A percentile compares a stretch with the other conserved stretches of the same genome.
These are phyloP conservation scores for Spencermartinsiella ligniputridi DNA, from an alignment of 1,139 yeast species.

Conservation along the genomic window DNA sequence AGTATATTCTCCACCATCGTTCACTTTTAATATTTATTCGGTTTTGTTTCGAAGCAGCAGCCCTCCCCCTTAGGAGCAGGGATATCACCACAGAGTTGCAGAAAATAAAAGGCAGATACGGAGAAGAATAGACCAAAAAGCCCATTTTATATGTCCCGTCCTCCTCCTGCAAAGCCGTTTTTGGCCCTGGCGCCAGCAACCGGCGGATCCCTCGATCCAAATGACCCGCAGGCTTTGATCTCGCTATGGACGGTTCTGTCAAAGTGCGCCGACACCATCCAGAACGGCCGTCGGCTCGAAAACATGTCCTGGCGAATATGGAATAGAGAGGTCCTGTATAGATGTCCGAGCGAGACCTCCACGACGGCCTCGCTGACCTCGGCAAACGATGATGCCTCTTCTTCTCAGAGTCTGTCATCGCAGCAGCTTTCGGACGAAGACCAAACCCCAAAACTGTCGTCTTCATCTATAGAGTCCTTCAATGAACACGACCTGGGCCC, in stretches of 20 bases:
- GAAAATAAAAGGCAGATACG: too few species aligned
- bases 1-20: too few species aligned
- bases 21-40: too few species aligned
- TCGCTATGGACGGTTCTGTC: conserved; percentile 51
- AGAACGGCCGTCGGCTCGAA: conserved; percentile 52
- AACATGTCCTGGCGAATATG: conserved; percentile 58
- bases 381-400: too few species aligned
- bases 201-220: conserved; percentile 36
- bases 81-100: too few species aligned
- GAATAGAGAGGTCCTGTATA: conserved; percentile 41
- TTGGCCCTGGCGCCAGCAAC: conserved; percentile 29
- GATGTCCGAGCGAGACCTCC: conserved; percentile 6
- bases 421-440: neutral
- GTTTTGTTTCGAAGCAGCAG: too few species aligned
- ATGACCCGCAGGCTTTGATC: conserved; percentile 37
- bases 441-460: conserved; percentile 15
- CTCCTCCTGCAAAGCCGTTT: conserved; percentile 9
- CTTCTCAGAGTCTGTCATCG: neutral
- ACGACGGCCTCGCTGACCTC: neutral
- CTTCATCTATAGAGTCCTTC: conserved; percentile 16
- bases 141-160: neutral
- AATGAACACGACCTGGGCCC: conserved; percentile 7
- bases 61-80: too few species aligned
- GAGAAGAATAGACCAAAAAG: too few species aligned
- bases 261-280: conserved; percentile 48